Evolutionary conservation across 2,329 filamentous ascomycete species (phyloP).

Genomic region (Penicillium sp.): DNA sequence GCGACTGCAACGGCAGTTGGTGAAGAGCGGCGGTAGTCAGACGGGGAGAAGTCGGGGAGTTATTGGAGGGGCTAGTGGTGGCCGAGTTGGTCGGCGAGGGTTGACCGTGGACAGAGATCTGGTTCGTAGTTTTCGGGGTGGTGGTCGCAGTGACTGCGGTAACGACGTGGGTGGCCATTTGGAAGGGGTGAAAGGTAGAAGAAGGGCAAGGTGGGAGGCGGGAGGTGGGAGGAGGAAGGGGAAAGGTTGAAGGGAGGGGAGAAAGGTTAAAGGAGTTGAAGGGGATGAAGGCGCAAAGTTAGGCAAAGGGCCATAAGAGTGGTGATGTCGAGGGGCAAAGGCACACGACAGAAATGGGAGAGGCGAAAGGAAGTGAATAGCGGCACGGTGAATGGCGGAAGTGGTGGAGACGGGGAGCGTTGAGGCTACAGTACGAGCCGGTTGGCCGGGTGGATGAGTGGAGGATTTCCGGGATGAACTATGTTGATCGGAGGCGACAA

Average conservation of each 20-base stretch:
- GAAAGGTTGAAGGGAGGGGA: not conserved
- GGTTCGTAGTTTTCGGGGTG: constrained; percentile 21
- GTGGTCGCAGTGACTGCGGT: constrained; percentile 24
- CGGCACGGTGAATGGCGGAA: constrained; percentile 20
- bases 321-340: constrained; percentile 21
- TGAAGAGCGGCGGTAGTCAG: constrained; percentile 35
- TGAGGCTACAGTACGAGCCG: not conserved
- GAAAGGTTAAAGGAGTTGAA: not conserved
- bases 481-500: not conserved
- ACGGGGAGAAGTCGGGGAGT: constrained; percentile 52
- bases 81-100: constrained; percentile 50
- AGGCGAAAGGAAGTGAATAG: constrained; percentile 10
- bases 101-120: constrained; percentile 39
- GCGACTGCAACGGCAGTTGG: constrained; percentile 44
- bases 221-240: not conserved
- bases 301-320: constrained; percentile 1
- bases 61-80: constrained; percentile 49
- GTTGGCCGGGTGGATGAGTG: not conserved
- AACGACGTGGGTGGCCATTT: constrained; percentile 34
- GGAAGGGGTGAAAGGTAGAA: not conserved
- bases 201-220: not conserved
- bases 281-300: not conserved
- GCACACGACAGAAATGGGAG: constrained; percentile 9
- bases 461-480: not conserved
- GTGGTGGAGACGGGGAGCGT: constrained; percentile 13